Percentiles rank a stretch among this genome's conserved stretches.
phyloP scores from a whole-genome alignment of 2,329 filamentous ascomycete species.

The Colletotrichum paranaense region DNA sequence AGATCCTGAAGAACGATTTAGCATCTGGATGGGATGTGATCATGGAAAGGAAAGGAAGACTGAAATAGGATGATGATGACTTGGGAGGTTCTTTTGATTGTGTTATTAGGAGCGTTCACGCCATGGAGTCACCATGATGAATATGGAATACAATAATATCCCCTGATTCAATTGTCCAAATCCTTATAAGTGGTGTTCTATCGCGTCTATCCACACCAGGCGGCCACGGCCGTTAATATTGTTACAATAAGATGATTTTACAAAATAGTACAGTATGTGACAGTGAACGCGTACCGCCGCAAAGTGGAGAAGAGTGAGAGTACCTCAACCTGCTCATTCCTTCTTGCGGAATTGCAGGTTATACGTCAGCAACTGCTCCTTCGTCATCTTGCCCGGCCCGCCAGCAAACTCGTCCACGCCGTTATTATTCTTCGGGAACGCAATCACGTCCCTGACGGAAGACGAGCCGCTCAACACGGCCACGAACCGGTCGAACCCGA shows the following conservation, averaged over 20 bases:
- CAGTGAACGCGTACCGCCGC: neutral
- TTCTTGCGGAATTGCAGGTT: slow-evolving; percentile 49
- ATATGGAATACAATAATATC: neutral
- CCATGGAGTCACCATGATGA: neutral
- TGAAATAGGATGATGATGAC: neutral
- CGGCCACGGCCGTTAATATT: neutral
- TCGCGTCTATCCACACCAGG: too few relatives aligned
- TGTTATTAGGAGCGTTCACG: slow-evolving; percentile 18
- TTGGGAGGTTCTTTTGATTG: neutral
- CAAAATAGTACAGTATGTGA: neutral
- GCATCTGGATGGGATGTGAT: neutral
- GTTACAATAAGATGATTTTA: neutral
- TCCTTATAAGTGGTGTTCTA: too few relatives aligned
- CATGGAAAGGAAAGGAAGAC: neutral
- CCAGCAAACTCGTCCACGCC: slow-evolving; percentile 88
- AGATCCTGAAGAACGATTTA: slow-evolving; percentile 30
- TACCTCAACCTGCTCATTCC: neutral
- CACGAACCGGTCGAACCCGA: slow-evolving; percentile 90
- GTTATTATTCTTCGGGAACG: slow-evolving; percentile 93
- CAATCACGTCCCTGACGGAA: slow-evolving; percentile 92
- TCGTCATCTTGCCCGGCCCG: slow-evolving; percentile 77
- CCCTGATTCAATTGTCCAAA: too few relatives aligned
- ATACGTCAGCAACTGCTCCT: slow-evolving; percentile 63
- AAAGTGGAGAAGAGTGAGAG: neutral
- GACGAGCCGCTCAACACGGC: slow-evolving; percentile 81